phyloP scores from a whole-genome alignment of 2,329 filamentous ascomycete species.

The Rugonectria rugulosa region DNA sequence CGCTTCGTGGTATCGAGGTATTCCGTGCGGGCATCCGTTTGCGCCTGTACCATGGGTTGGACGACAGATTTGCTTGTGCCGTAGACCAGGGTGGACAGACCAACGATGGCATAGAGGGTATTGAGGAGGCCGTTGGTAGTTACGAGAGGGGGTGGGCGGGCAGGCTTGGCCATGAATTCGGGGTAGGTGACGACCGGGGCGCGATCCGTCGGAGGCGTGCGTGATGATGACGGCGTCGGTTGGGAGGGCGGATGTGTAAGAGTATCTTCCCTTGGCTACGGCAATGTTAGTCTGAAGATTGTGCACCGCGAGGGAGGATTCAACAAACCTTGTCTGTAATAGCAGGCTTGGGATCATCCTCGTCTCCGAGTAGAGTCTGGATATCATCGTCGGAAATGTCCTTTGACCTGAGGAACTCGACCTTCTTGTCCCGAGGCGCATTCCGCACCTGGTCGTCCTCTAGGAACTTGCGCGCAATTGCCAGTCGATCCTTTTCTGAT shows the following conservation, averaged over 20 bases:
- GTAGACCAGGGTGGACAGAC: conserved; percentile 70
- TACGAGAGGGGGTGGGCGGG: conserved; percentile 66
- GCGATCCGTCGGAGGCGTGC: conserved; percentile 49
- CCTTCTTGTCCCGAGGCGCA: conserved; percentile 75
- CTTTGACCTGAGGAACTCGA: conserved; percentile 79
- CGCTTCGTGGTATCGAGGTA: conserved; percentile 57
- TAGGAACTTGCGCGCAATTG: conserved; percentile 79
- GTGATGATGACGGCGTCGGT: conserved; percentile 28
- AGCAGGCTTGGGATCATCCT: conserved; percentile 28
- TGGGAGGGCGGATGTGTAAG: conserved; percentile 11
- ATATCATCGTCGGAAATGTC: conserved; percentile 74
- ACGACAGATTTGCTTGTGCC: conserved; percentile 75
- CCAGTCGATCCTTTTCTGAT: conserved; percentile 45
- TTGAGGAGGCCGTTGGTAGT: conserved; percentile 66
- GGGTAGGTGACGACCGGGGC: conserved; percentile 74
- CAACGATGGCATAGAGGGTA: conserved; percentile 65
- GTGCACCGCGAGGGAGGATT: background rate
- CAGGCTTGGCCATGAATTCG: conserved; percentile 69
- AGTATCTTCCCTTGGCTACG: conserved; percentile 19
- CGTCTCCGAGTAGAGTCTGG: conserved; percentile 66
- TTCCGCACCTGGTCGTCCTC: conserved; percentile 75
- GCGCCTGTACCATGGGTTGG: conserved; percentile 64
- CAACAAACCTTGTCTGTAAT: conserved; percentile 30
- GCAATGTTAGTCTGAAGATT: background rate
- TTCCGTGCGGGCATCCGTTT: conserved; percentile 61